phyloP scores from a whole-genome alignment of 371 early-diverging fungal species.

The Syncephalastrum contaminatum region DNA sequence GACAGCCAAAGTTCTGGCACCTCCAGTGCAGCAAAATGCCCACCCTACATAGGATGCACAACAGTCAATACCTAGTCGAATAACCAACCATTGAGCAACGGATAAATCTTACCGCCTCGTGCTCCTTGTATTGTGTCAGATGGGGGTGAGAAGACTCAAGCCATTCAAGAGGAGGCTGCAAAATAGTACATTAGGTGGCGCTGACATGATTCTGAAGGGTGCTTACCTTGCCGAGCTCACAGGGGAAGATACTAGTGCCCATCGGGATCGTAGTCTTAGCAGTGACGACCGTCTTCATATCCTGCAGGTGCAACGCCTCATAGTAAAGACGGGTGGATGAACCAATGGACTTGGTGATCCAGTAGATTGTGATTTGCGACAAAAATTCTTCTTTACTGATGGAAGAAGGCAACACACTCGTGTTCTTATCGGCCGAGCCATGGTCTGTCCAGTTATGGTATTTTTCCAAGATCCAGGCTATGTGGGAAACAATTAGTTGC shows the following conservation, averaged over 20 bases:
- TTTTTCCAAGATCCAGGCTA: conserved; percentile 67
- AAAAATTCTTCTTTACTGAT: conserved; percentile 50
- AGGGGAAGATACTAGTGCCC: conserved; percentile 57
- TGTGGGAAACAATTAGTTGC: no score
- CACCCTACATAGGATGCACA: conserved; percentile 40
- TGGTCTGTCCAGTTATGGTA: conserved; percentile 57
- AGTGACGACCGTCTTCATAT: conserved; percentile 31
- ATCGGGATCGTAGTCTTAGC: conserved; percentile 48
- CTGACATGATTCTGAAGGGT: neutral
- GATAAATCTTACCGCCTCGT: conserved; percentile 20
- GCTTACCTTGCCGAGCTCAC: conserved; percentile 56
- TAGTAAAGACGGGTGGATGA: conserved; percentile 67
- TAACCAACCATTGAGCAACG: neutral
- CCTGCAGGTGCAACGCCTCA: conserved; percentile 45
- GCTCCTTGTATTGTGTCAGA: conserved; percentile 29
- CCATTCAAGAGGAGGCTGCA: conserved; percentile 59
- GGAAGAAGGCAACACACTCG: conserved; percentile 40
- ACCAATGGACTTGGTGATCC: conserved; percentile 64
- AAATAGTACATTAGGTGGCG: neutral
- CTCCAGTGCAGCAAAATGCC: conserved; percentile 72
- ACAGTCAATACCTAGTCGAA: no score
- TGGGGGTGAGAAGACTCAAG: conserved; percentile 31
- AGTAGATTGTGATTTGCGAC: conserved; percentile 61
- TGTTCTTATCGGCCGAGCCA: conserved; percentile 23
- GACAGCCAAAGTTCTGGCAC: conserved; percentile 40